Base-by-base conservation (phyloP, 345 rosid species). In the Sisymbrium irio region DNA sequence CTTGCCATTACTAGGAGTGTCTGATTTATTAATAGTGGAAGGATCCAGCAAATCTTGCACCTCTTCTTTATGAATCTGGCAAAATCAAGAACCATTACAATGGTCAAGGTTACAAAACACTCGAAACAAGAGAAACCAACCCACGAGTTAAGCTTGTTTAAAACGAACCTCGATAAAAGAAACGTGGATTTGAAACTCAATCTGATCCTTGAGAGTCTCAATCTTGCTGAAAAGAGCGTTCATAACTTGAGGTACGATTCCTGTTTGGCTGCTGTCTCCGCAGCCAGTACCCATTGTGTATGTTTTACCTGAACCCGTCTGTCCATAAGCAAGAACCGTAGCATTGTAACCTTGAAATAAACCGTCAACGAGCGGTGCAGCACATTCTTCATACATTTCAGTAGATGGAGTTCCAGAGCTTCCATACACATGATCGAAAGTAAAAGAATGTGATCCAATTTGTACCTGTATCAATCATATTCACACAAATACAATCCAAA, bases 281-380 rank as follows among this genome's bases (percentile, higher is more conserved):
- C 83, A 86, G 65, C 96, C 91, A 37, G 99, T 95, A 37, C 99
- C 99, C 99, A 95, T 95, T 27, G 99, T 95, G 67, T 95, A 95
- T 19, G 99, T 95, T 86, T 95, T 95, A 33, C 99, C 99, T 0
- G 99, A 95, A 74, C 99, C 99, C 5, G 99, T 95, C 96, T 95
- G 99, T 33, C 99, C 99, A 81, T 95, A 95, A 77, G 99, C 99
- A 67, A 95, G 98, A 70, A 95, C 98, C 0, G 98, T 95, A 5
- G 98, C 99, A 80, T 95, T 95, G 85, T 95, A 95, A 74, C 99
- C 98, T 80, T 95, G 99, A 76, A 95, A 95, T 59, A 95, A 87
- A 40, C 98, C 99, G 45, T 92, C 96, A n/a, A 95, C 98, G 3
- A 95, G 89, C 2, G 97, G 86, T 3, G 89, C 84, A 71, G 87